A percentile compares a stretch with the other conserved stretches of the same genome.
Conservation (phyloP, 2,329 filamentous ascomycete species). For the Coniochaeta sp. region DNA sequence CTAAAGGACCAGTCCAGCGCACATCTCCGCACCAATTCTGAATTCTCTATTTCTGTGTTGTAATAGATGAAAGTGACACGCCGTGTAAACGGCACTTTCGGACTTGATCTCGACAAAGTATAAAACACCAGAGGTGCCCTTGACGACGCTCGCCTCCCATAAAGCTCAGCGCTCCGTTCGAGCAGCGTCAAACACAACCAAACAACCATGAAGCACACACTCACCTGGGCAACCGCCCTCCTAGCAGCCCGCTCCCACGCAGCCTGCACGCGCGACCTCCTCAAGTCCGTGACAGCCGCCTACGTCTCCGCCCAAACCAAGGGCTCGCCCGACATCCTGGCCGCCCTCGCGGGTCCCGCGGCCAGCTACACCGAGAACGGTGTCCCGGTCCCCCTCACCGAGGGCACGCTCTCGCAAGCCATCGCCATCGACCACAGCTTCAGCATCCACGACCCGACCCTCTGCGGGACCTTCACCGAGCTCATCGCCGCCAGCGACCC, state of each 20-base stretch:
- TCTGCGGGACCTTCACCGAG: conserved; percentile 27
- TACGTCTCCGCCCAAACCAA: not conserved
- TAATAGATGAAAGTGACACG: not conserved
- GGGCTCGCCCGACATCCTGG: not conserved
- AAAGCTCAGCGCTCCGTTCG: too few relatives aligned
- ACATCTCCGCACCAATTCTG: not conserved
- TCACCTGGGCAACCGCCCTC: not conserved
- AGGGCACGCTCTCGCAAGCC: conserved; percentile 21
- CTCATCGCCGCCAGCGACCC: conserved; percentile 19
- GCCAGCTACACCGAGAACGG: conserved; percentile 23
- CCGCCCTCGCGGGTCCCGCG: not conserved
- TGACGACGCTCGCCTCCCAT: too few relatives aligned
- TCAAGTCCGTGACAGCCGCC: not conserved
- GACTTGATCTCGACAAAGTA: not conserved
- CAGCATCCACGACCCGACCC: conserved; percentile 22
- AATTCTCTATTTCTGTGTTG: not conserved
- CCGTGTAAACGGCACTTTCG: not conserved
- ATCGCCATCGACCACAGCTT: conserved; percentile 25
- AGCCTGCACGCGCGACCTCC: not conserved
- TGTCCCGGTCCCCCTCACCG: conserved; percentile 15
- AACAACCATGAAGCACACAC: not conserved
- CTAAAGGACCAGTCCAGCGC: not conserved
- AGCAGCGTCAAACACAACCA: not conserved
- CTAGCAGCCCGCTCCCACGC: not conserved
- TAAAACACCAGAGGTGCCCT: not conserved